Evolutionary conservation across 225 moss, liverwort and hornwort species (phyloP), one percentile per base, ranked within the genome.

Genomic region (Bryum argenteum): DNA sequence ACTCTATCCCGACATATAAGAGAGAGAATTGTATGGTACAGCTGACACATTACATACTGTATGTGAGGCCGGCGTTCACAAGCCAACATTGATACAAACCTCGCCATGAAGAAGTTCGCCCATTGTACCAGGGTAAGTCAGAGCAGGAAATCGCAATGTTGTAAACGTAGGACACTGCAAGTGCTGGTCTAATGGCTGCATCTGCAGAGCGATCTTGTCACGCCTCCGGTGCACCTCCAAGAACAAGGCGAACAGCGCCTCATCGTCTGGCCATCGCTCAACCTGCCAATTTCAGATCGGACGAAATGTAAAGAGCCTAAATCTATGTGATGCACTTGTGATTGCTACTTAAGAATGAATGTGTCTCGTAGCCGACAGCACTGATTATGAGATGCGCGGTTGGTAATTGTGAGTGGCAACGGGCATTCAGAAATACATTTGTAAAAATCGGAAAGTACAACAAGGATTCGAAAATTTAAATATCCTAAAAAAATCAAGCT

Each of bases 51-150:
- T 24, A 55, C 51, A 70, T 14, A 15, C 60, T 61, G 13, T 64
- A 39, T 16, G 54, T 39, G 40, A 58, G 26, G 57, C 28, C 62
- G 62, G 65, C 21, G 3, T 66, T 56, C 52, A 45, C 17, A 64
- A 22, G 71, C 57, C 68, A 72, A 26, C 40, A 53, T 84, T 67
- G 55, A 63, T 39, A 71, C 84, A 84, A 75, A 90, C 92, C 89
- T 96, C 96, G 82, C 96, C 93, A 82, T 96, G 96, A 60, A 96
- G 93, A 65, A 91, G 90, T 75, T 96, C 96, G 65, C 96, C 96
- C 73, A 93, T 91, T 66, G 82, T 93, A 77, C 96, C 93, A 70
- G 89, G 85, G 79, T 96, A 96, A 58, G 93, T 93, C 55, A 96
- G 71, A 37, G 93, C 88, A 73, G 89, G 87, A 79, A 89, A 89